A percentile compares a stretch with the other conserved stretches of the same genome.
These are phyloP conservation scores for Onygenales sp. DNA, from an alignment of 2,329 filamentous ascomycete species.

Conservation along the genomic window DNA sequence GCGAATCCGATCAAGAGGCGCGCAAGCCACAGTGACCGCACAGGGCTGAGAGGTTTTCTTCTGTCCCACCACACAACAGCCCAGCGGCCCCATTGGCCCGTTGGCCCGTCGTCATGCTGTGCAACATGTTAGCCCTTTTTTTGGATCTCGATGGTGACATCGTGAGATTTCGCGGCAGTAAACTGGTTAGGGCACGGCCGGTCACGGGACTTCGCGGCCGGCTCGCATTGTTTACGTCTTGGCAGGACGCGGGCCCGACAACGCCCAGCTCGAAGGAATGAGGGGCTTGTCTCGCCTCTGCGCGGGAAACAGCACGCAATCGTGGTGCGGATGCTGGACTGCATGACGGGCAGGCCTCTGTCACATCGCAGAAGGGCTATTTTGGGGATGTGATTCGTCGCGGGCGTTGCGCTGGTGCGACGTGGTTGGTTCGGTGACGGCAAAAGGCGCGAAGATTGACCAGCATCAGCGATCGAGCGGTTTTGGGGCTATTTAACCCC, in stretches of 20 bases:
- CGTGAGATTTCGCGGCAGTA: no score
- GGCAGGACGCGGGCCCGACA: constrained; percentile 7
- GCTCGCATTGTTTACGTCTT: constrained; percentile 11
- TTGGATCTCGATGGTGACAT: no score
- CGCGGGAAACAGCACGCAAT: neutral
- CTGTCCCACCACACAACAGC: no score
- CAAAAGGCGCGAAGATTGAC: neutral
- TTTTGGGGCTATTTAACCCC: neutral
- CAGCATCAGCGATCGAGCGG: neutral
- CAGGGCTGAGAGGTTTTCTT: no score
- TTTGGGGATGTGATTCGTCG: constrained; percentile 1
- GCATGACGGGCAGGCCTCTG: neutral
- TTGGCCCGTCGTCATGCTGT: no score
- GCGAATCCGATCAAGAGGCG: neutral
- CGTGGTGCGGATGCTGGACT: neutral
- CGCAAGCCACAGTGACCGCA: neutral
- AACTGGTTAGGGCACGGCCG: neutral
- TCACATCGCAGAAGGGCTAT: neutral
- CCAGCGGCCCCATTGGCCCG: no score
- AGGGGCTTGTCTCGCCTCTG: neutral
- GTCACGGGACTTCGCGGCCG: constrained; percentile 8
- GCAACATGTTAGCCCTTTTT: no score
- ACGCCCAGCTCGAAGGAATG: neutral
- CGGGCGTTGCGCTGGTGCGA: constrained; percentile 1
- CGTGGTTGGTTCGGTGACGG: neutral